Evolutionary conservation across 2,329 filamentous ascomycete species (phyloP).

Genomic region (Raffaelea arxii): DNA sequence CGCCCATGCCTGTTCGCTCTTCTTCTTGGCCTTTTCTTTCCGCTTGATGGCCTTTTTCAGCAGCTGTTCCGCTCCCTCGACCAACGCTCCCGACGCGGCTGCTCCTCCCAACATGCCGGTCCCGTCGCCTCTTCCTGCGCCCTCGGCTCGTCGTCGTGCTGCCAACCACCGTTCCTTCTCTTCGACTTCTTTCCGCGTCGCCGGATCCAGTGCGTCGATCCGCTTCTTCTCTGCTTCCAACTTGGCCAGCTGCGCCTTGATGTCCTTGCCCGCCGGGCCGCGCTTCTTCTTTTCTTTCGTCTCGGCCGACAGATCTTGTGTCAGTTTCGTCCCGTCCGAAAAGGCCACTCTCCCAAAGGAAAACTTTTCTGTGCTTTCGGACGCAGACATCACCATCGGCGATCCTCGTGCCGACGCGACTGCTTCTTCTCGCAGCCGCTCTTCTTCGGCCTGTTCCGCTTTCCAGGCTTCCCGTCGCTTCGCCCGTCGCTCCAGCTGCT

Average conservation of each 20-base stretch:
- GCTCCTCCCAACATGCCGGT: slow-evolving; percentile 8
- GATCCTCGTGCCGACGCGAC: slow-evolving; percentile 51
- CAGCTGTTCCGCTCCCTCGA: slow-evolving; percentile 44
- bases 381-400: slow-evolving; percentile 34
- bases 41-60: slow-evolving; percentile 93
- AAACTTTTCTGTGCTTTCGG: slow-evolving; percentile 52
- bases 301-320: slow-evolving; percentile 59
- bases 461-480: slow-evolving; percentile 80
- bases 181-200: slow-evolving; percentile 75
- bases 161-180: slow-evolving; percentile 94
- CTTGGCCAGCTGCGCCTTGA: slow-evolving; percentile 75
- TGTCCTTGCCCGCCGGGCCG: slow-evolving; percentile 60
- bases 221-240: slow-evolving; percentile 80
- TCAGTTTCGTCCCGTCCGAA: slow-evolving; percentile 70
- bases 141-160: slow-evolving; percentile 78
- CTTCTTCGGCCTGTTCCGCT: slow-evolving; percentile 72
- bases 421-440: slow-evolving; percentile 53
- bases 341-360: slow-evolving; percentile 90
- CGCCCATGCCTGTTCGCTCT: slow-evolving; percentile 82
- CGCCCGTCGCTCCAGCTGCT: slow-evolving; percentile 76
- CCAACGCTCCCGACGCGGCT: slow-evolving; percentile 10
- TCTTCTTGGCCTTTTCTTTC: slow-evolving; percentile 81
- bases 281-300: slow-evolving; percentile 38
- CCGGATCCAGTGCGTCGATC: slow-evolving; percentile 62
- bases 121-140: slow-evolving; percentile 74